Evolutionary conservation across 805 yeast genomes (phyloP).

Genomic region (Kuraishia ogatae): DNA sequence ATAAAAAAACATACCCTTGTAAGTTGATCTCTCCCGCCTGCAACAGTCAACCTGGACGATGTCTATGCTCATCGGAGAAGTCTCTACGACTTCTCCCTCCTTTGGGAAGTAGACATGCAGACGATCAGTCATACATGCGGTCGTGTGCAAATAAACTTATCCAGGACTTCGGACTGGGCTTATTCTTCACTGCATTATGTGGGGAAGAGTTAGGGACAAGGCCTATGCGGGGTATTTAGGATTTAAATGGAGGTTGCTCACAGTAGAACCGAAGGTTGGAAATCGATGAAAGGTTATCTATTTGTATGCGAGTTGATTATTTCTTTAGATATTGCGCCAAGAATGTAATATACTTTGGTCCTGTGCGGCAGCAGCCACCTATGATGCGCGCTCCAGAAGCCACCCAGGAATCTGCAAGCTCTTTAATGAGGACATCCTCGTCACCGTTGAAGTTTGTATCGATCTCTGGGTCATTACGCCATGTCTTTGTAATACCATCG

Average conservation of each 20-base stretch:
- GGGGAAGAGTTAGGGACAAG: not conserved
- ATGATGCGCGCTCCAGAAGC: constrained; percentile 36
- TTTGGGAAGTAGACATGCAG: not conserved
- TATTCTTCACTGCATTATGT: not conserved
- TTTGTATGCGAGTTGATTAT: not conserved
- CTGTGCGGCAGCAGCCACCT: constrained; percentile 75
- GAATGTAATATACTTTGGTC: constrained; percentile 26
- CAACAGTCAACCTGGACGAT: not conserved
- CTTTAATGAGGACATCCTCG: constrained; percentile 25
- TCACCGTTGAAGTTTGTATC: constrained; percentile 16
- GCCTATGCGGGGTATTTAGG: not conserved
- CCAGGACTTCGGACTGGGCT: not conserved
- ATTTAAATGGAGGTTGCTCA: not conserved
- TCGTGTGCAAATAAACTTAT: not conserved
- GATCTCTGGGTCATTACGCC: constrained; percentile 21
- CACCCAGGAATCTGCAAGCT: constrained; percentile 31
- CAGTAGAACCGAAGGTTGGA: too few species aligned
- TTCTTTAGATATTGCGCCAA: not conserved
- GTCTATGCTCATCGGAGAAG: not conserved
- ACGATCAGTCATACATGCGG: not conserved
- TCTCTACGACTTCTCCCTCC: not conserved
- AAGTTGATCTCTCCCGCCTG: too few species aligned
- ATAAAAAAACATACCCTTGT: too few species aligned
- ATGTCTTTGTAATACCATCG: constrained; percentile 34
- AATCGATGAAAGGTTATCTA: too few species aligned